Evolutionary conservation across 164 flowering plant genomes (phyloP), one percentile per base, ranked within the genome.

Genomic region (Piper longum): DNA sequence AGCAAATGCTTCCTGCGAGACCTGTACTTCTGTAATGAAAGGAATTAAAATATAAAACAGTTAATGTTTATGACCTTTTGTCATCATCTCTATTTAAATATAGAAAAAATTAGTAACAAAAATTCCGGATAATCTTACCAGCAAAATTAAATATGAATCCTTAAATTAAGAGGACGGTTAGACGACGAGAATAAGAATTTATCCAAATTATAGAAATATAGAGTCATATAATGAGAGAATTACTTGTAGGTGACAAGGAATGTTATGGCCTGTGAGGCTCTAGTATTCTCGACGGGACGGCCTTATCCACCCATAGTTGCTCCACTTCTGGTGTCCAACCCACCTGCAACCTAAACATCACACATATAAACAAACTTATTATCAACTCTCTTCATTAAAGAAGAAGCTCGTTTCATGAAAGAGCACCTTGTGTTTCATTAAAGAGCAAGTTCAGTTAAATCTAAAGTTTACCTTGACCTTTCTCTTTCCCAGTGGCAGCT

Each of bases 281-380:
- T n/a, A 93, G 72, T 66, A 93, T 93, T 72, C 92, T 79, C 12
- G 99, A 93, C 67, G 99, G 99, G 55, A 93, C 95, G 26, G 99
- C 97, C 81, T 93, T 84, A 77, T 90, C 97, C 81, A 90, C 86
- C 1, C 99, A 97, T 0, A 93, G 86, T 69, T 88, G 99, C 81
- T 93, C 99, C 79, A 93, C 99, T 70, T 93, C 99, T 58, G 99
- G 96, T 4, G 97, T 93, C 99, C 99, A 93, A 77, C 90, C 97
- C 80, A 93, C 97, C 98, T 92, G 39, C 76, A 77, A 64, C 56
- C 40, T 36, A 45, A 54, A 26, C 36, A 26, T 26, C 36, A 26
- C 36, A 26, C 36, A 26, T 26, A 26, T 2, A 26, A 26, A 26
- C 36, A 26, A 26, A n/a, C n/a, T n/a, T n/a, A n/a, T n/a, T n/a